Evolutionary conservation across 805 yeast genomes (phyloP), one percentile per base, ranked within the genome.

Genomic region (Wickerhamiella allomyrinae): DNA sequence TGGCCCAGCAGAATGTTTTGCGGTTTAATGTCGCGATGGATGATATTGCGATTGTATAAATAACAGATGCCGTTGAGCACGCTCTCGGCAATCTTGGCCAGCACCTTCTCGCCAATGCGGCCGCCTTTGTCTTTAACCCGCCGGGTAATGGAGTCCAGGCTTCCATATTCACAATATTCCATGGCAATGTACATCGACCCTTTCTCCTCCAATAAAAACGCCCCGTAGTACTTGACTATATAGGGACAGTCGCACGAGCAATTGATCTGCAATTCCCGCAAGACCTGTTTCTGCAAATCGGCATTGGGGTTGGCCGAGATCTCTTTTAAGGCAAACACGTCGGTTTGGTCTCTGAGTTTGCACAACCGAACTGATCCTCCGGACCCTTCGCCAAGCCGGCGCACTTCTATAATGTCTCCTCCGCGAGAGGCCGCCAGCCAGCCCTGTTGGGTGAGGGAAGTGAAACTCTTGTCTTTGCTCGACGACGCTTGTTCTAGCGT

Each of bases 141-240:
- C 53, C 79, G 79, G 63, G 89, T 86, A n/a, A 89, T 76, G 1
- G 95, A 85, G 55, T 91, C 96, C 46, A 91, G 62, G 3, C 95
- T 84, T 34, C 76, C 73, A 1, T 96, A 97, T 20, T 86, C 95
- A 86, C 94, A 91, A 59, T 75, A 91, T 60, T 91, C 98, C 97
- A 91, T 91, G 38, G 95, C 85, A 22, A 91, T 91, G 51, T 83
- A 86, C 33, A 91, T 86, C 55, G 86, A 75, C 22, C 86, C 81
- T 46, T 72, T 76, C 44, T 72, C 71, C 53, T 79, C 83, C 52
- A 81, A 77, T 49, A 83, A 67, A 55, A 83, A 91, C 48, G 95
- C 86, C 7, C 98, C 98, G 58, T 84, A 89, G 59, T 91, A 91
- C 58, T 77, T 73, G 20, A 89, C 97, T 47, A 91, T 91, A 56